Base-by-base conservation (phyloP, 1,284 basidiomycete species). In the Termitomyces sp. region DNA sequence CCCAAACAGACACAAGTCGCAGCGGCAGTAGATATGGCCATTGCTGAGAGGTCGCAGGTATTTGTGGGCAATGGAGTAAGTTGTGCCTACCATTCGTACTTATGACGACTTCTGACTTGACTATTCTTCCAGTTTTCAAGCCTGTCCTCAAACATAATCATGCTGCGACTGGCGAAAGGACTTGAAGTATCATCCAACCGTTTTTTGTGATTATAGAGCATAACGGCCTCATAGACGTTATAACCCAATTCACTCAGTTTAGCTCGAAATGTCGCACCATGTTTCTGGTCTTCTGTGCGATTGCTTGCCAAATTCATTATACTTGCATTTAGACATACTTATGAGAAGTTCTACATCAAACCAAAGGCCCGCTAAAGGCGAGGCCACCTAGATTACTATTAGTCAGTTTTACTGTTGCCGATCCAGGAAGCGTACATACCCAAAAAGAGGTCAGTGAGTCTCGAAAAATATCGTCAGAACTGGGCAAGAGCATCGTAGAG, bases 61-160 rank as follows among this genome's bases (percentile, higher is more conserved):
- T 88, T 88, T 66, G 70, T 89, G 13, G 86, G 86, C 1, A 93
- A 91, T 61, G 90, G 87, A 66, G 85, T 88, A 62, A 67, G 84
- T 16, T 34, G 5, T 21, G 74, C n/a, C 52, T 50, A 54, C 51
- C n/a, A 33, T 53, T 30, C 46, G 33, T 42, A 34, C 44, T 42
- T 34, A 11, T 42, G 5, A 4, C 28, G 28, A 52, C 19, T 30
- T 40, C 46, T 31, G 18, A 21, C 26, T 18, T 45, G 21, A 34
- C 26, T 19, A 54, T 46, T 21, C 28, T 42, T 43, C 16, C 56
- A 81, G 81, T 84, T 83, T 62, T 84, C 81, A 40, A 83, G 79
- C 55, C 54, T 83, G 54, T 74, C 74, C 14, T 74, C 80, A 14
- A 83, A 83, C 57, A 73, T 80, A 19, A 70, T 76, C 19, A 76